Evolutionary conservation across 129 eudicot species (phyloP).

Genomic region (Chrysanthemum makinoi): DNA sequence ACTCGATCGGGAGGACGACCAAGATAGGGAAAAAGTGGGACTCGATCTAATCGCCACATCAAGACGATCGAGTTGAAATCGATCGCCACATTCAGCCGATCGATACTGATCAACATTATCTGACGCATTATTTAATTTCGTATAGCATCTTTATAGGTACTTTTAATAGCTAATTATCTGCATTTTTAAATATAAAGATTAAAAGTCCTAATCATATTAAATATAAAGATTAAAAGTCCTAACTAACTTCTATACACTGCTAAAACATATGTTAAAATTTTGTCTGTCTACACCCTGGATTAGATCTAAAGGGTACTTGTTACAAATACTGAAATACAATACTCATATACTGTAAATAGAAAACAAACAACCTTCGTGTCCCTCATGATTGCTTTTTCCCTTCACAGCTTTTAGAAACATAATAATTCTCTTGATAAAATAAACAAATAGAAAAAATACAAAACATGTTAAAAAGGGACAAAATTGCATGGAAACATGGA

Average conservation of each 20-base stretch:
- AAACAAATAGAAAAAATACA: slow-evolving; percentile 25
- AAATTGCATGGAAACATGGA: not conserved
- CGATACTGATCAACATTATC: too few relatives aligned
- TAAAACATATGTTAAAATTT: too few relatives aligned
- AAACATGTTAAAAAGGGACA: slow-evolving; percentile 14
- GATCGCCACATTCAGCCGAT: too few relatives aligned
- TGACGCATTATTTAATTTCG: slow-evolving; percentile 1
- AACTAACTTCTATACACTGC: too few relatives aligned
- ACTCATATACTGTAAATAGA: not conserved
- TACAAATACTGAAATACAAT: too few relatives aligned
- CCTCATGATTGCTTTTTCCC: not conserved
- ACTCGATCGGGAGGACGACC: too few relatives aligned
- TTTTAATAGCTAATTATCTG: not conserved
- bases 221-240: too few relatives aligned
- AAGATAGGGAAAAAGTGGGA: too few relatives aligned
- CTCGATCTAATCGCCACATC: too few relatives aligned
- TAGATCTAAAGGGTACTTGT: not conserved
- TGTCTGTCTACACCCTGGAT: not conserved
- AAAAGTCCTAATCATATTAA: too few relatives aligned
- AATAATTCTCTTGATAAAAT: slow-evolving; percentile 21
- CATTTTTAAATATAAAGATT: not conserved
- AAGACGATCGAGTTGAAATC: too few relatives aligned
- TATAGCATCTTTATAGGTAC: not conserved
- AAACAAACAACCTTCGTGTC: not conserved
- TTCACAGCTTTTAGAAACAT: slow-evolving; percentile 23